These are phyloP conservation scores for Calycina herbarum DNA, from an alignment of 2,329 filamentous ascomycete species.

Conservation along the genomic window DNA sequence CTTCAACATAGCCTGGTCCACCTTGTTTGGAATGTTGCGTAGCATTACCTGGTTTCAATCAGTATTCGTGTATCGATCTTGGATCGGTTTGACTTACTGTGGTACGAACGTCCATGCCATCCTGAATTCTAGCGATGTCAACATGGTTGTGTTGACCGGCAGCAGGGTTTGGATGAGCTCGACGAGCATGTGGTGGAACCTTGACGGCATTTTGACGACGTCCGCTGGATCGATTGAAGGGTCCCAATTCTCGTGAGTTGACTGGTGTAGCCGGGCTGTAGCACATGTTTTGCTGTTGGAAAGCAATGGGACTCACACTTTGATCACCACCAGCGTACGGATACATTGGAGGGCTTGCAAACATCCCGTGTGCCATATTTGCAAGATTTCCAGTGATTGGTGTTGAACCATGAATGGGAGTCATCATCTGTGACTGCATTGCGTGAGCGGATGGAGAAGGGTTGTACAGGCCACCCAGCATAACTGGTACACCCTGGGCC, in stretches of 20 bases:
- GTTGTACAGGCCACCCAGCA: slow-evolving; percentile 9
- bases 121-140: slow-evolving; percentile 58
- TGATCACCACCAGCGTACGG: slow-evolving; percentile 9
- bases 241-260: slow-evolving; percentile 15
- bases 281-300: slow-evolving; percentile 5
- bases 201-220: slow-evolving; percentile 42
- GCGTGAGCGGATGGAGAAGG: slow-evolving; percentile 2
- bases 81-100: slow-evolving; percentile 55
- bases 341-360: slow-evolving; percentile 9
- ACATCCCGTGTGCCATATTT: slow-evolving; percentile 6
- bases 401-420: slow-evolving; percentile 6
- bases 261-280: slow-evolving; percentile 16
- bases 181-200: slow-evolving; percentile 40
- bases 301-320: slow-evolving; percentile 6
- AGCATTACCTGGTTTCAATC: slow-evolving; percentile 72
- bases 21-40: slow-evolving; percentile 90
- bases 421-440: slow-evolving; percentile 12
- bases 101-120: slow-evolving; percentile 72
- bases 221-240: slow-evolving; percentile 22
- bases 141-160: slow-evolving; percentile 61
- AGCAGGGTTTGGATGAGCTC: slow-evolving; percentile 41
- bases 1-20: slow-evolving; percentile 77
- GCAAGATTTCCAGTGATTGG: background rate
- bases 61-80: slow-evolving; percentile 15
- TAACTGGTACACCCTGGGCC: slow-evolving; percentile 11